These are phyloP conservation scores for Fusarium paranaense DNA, from an alignment of 2,329 filamentous ascomycete species.

Conservation along the genomic window DNA sequence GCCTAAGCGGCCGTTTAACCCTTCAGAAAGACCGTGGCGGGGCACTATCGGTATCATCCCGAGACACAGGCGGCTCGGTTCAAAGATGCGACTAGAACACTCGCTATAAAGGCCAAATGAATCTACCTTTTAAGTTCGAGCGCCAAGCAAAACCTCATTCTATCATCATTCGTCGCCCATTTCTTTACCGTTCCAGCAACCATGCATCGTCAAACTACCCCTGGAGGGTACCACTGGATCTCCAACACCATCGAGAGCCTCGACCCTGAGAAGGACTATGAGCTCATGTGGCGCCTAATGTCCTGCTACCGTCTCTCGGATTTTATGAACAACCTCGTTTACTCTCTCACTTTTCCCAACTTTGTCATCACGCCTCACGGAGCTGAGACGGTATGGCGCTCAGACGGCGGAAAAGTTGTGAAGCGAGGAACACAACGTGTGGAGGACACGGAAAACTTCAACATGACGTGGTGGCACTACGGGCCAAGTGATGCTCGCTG, in stretches of 20 bases:
- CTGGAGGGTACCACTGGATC: slow-evolving; percentile 17
- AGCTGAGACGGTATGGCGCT: slow-evolving; percentile 8
- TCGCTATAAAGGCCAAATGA: not conserved
- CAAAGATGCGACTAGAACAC: not conserved
- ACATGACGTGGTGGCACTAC: slow-evolving; percentile 16
- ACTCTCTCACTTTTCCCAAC: slow-evolving; percentile 10
- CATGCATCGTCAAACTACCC: not conserved
- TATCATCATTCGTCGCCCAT: not conserved
- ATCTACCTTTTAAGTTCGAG: not conserved
- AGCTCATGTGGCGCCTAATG: slow-evolving; percentile 10
- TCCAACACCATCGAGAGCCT: slow-evolving; percentile 2
- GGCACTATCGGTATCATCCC: not conserved
- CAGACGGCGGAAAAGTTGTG: slow-evolving; percentile 14
- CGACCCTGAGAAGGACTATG: slow-evolving; percentile 12
- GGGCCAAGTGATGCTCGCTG: slow-evolving; percentile 8
- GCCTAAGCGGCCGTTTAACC: not conserved
- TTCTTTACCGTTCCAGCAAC: not conserved
- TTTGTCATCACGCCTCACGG: slow-evolving; percentile 9
- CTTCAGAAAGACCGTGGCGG: not conserved
- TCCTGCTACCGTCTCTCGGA: slow-evolving; percentile 10
- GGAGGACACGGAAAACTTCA: slow-evolving; percentile 15
- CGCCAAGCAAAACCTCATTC: not conserved
- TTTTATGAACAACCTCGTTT: slow-evolving; percentile 13
- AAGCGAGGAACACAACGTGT: slow-evolving; percentile 3
- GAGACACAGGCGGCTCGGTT: not conserved